Conservation (phyloP, 371 early-diverging fungal species). For the Funneliformis caledonium region DNA sequence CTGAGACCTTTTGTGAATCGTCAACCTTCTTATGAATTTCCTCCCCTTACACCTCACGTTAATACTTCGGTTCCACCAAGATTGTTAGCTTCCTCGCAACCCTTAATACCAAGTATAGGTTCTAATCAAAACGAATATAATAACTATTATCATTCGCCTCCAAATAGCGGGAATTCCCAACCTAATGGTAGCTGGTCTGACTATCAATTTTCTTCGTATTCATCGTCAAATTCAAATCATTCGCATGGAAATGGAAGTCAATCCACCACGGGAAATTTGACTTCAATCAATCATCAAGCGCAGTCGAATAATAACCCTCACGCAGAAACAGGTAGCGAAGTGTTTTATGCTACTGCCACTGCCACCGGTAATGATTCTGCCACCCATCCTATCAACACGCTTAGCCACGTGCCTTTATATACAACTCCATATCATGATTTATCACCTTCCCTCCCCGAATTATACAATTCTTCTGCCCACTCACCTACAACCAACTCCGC, state of each 20-base stretch:
- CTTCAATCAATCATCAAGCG: slow-evolving; percentile 14
- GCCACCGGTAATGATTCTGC: slow-evolving; percentile 1
- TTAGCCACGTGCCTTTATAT: slow-evolving; percentile 12
- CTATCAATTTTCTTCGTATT: slow-evolving; percentile 22
- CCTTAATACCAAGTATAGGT: not conserved
- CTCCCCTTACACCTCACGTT: slow-evolving; percentile 31
- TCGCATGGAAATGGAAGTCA: slow-evolving; percentile 3
- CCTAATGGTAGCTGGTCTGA: slow-evolving; percentile 1
- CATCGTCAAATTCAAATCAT: slow-evolving; percentile 8
- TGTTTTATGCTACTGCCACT: slow-evolving; percentile 18
- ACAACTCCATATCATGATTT: slow-evolving; percentile 18
- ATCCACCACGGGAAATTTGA: not conserved
- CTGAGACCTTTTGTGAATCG: not conserved
- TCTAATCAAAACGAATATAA: slow-evolving; percentile 6
- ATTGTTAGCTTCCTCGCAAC: not conserved
- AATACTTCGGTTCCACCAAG: not conserved
- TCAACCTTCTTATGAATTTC: slow-evolving; percentile 27
- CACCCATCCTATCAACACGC: not conserved
- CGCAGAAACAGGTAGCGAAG: not conserved
- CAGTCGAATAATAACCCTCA: not conserved
- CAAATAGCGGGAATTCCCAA: not conserved
- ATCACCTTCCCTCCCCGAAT: slow-evolving; percentile 19
- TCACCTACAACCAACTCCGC: not conserved
- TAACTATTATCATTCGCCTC: slow-evolving; percentile 12
- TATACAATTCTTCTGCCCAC: not conserved